Evolutionary conservation across 805 yeast genomes (phyloP).

Genomic region (Scheffersomyces amazonensis): DNA sequence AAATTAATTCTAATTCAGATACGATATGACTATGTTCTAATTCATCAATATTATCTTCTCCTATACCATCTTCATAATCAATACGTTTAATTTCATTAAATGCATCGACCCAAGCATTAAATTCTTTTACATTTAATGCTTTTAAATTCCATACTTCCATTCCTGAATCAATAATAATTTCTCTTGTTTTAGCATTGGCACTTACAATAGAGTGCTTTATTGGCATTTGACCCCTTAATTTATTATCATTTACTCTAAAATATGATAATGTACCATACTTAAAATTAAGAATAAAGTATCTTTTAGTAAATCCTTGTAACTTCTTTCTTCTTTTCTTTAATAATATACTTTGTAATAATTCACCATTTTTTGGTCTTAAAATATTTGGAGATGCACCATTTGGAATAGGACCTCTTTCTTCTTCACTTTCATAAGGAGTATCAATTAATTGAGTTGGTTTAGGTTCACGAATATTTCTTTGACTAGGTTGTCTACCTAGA

Average conservation of each 20-base stretch:
- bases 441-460: background rate
- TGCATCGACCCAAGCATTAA: slow-evolving; percentile 81
- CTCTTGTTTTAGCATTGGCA: slow-evolving; percentile 64
- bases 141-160: slow-evolving; percentile 91
- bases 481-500: background rate
- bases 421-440: slow-evolving; percentile 1
- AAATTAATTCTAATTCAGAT: slow-evolving; percentile 15
- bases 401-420: background rate
- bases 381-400: slow-evolving; percentile 22
- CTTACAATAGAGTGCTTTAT: slow-evolving; percentile 77
- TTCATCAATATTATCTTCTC: slow-evolving; percentile 6
- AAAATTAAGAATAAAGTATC: slow-evolving; percentile 82
- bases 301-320: slow-evolving; percentile 79
- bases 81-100: slow-evolving; percentile 45
- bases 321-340: slow-evolving; percentile 78
- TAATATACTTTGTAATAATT: slow-evolving; percentile 73
- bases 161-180: slow-evolving; percentile 87
- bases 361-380: slow-evolving; percentile 48
- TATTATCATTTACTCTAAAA: slow-evolving; percentile 68
- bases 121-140: slow-evolving; percentile 62
- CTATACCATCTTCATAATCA: background rate
- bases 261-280: slow-evolving; percentile 82
- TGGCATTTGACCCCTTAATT: slow-evolving; percentile 89
- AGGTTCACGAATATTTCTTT: background rate
- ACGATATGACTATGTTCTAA: slow-evolving; percentile 5